Percentiles rank a stretch among this genome's conserved stretches.
Conservation (phyloP, 2,329 filamentous ascomycete genomes). For the Endothia cerciana region DNA sequence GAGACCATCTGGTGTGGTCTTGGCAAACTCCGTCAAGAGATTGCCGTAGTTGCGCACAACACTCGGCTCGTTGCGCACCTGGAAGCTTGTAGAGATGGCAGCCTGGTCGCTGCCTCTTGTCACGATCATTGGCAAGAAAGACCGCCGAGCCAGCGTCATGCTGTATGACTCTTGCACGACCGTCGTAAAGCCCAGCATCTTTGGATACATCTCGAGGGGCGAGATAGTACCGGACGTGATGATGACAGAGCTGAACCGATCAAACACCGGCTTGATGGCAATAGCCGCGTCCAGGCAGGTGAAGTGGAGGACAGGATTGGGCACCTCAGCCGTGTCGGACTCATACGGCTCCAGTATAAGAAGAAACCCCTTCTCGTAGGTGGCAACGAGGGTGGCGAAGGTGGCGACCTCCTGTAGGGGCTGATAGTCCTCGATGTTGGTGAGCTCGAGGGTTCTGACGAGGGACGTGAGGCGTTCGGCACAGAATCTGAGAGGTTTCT, state of each 20-base stretch:
- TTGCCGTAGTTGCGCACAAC: conserved; percentile 98
- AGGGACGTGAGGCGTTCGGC: conserved; percentile 93
- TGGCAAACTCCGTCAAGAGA: conserved; percentile 90
- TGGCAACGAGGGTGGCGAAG: conserved; percentile 93
- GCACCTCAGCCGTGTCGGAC: conserved; percentile 91
- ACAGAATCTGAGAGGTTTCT: conserved; percentile 92
- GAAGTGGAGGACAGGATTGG: conserved; percentile 96
- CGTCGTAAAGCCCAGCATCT: conserved; percentile 92
- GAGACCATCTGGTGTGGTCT: conserved; percentile 93
- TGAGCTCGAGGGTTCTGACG: conserved; percentile 91
- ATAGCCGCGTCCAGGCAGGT: conserved; percentile 97
- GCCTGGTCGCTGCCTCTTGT: conserved; percentile 94
- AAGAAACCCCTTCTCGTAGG: conserved; percentile 94
- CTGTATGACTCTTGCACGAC: conserved; percentile 96
- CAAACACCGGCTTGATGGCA: conserved; percentile 96
- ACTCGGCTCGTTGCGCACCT: conserved; percentile 91
- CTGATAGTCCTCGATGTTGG: conserved; percentile 97
- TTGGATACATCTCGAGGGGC: conserved; percentile 97
- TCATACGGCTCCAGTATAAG: conserved; percentile 98
- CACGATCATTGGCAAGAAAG: conserved; percentile 98
- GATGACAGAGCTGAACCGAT: conserved; percentile 96
- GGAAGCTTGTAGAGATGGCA: conserved; percentile 89
- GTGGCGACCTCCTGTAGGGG: conserved; percentile 96
- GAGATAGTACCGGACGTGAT: conserved; percentile 98
- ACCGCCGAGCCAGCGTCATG: conserved; percentile 91